Conservation (phyloP, 495 filamentous ascomycete species). For the Aspergillus leporis region DNA sequence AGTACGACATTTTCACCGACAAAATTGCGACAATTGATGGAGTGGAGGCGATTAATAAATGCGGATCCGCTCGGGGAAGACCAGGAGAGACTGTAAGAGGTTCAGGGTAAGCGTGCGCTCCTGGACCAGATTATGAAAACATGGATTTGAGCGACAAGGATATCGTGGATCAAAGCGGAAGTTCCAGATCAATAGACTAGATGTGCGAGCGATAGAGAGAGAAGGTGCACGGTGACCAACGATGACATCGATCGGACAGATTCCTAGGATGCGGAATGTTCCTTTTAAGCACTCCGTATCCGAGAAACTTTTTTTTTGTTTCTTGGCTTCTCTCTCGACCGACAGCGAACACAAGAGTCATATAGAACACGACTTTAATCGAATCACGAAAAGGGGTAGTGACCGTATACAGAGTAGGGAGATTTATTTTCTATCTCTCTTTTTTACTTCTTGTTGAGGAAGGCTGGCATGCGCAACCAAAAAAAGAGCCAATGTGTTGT, state of each 20-base stretch:
- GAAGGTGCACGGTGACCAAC: constrained; percentile 17
- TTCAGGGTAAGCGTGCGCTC: constrained; percentile 20
- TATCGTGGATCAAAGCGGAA: constrained; percentile 3
- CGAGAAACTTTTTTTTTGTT: constrained; percentile 13
- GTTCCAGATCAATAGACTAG: constrained; percentile 8
- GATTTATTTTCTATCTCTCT: constrained; percentile 12
- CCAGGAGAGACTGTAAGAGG: constrained; percentile 29
- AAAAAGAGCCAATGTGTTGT: constrained; percentile 6
- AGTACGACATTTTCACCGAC: constrained; percentile 73
- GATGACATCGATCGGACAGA: constrained; percentile 21
- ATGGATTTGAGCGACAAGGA: constrained; percentile 8
- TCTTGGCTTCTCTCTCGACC: constrained; percentile 8
- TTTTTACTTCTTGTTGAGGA: constrained; percentile 12
- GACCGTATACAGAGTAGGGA: not conserved
- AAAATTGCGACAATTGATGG: constrained; percentile 16
- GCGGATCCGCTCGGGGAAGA: constrained; percentile 31
- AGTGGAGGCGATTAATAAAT: constrained; percentile 29
- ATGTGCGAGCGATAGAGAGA: constrained; percentile 11
- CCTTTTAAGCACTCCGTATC: constrained; percentile 11
- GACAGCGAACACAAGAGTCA: constrained; percentile 1
- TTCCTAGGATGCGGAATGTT: constrained; percentile 10
- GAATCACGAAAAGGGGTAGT: constrained; percentile 12
- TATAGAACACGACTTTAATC: constrained; percentile 5
- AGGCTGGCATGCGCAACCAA: constrained; percentile 9
- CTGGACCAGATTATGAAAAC: constrained; percentile 12